Base-by-base conservation (phyloP, 164 flowering plant species). In the Vitis cinerea region DNA sequence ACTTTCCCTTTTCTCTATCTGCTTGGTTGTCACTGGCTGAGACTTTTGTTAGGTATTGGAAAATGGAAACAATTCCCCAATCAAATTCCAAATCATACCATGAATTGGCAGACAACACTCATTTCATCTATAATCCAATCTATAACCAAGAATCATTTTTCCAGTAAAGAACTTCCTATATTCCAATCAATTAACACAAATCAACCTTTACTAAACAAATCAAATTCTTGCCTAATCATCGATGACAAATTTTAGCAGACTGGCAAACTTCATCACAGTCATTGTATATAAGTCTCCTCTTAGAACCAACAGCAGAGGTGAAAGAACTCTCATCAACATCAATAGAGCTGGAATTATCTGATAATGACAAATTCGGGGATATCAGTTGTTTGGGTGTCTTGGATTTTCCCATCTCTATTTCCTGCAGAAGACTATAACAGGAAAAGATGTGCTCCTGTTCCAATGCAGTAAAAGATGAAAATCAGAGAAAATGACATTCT, bases 361-460 rank as follows among this genome's bases (percentile, higher is more conserved):
- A 65, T 37, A 37, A 37, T 31, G 63, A 74, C 6, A 31, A n/a
- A 47, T 44, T 63, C 4, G 63, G 61, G 23, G 73, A 61, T 12
- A 73, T 37, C 23, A 47, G 53, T 7, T 14, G 12, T 6, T 61
- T 48, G 10, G 85, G 80, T 17, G 81, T 79, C 56, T 66, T 76
- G n/a, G n/a, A 16, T 49, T 76, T 78, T 66, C 59, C 51, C 66
- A 30, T 70, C 71, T 53, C 68, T 47, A 69, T 67, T 71, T 70
- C 74, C 68, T 63, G 78, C 79, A 84, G 66, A n/a, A 72, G n/a
- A 56, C 53, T 70, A 47, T 80, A 82, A 60, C 83, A 80, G 27
- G 68, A 72, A 68, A 51, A 50, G 50, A 72, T 15, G 27, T 68
- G 55, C 17, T 84, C 83, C 85, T 82, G 85, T 58, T 29, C 56